Evolutionary conservation across 2,329 filamentous ascomycete genomes (phyloP).

Genomic region (Exophiala dermatitidis): DNA sequence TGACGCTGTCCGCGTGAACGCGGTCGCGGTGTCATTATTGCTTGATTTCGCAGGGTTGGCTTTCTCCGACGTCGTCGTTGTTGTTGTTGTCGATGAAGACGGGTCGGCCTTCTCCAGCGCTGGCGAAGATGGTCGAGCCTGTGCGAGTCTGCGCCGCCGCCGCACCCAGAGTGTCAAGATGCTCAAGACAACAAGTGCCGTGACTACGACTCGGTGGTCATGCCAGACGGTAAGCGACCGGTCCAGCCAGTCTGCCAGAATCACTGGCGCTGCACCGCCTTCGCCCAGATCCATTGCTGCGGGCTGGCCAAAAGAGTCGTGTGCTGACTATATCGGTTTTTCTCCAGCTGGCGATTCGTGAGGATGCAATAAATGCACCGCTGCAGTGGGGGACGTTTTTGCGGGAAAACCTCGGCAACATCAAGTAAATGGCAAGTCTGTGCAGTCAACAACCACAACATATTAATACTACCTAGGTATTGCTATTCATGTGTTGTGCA

Average conservation of each 20-base stretch:
- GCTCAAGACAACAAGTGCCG: conserved; percentile 6
- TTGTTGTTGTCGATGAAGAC: conserved; percentile 7
- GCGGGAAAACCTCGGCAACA: background rate
- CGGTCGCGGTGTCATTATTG: too few species aligned
- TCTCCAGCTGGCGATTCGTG: background rate
- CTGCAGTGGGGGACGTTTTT: background rate
- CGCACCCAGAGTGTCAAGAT: conserved; percentile 11
- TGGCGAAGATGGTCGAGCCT: conserved; percentile 11
- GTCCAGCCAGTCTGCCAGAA: conserved; percentile 25
- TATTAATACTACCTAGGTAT: background rate
- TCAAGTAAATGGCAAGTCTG: background rate
- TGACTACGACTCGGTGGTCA: conserved; percentile 16
- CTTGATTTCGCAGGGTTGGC: too few species aligned
- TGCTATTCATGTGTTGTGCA: background rate
- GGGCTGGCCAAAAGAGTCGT: background rate
- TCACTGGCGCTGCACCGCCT: conserved; percentile 17
- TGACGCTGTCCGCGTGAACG: background rate
- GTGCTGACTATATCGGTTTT: background rate
- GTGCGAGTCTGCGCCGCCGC: conserved; percentile 2
- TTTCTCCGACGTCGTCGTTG: background rate
- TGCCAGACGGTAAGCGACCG: conserved; percentile 22
- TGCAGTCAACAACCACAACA: too few species aligned
- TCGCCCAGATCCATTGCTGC: conserved; percentile 24
- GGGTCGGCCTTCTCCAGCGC: conserved; percentile 17
- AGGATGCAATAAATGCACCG: background rate